phyloP scores from a whole-genome alignment of 345 rosid genomes.

The Balakata baccata region DNA sequence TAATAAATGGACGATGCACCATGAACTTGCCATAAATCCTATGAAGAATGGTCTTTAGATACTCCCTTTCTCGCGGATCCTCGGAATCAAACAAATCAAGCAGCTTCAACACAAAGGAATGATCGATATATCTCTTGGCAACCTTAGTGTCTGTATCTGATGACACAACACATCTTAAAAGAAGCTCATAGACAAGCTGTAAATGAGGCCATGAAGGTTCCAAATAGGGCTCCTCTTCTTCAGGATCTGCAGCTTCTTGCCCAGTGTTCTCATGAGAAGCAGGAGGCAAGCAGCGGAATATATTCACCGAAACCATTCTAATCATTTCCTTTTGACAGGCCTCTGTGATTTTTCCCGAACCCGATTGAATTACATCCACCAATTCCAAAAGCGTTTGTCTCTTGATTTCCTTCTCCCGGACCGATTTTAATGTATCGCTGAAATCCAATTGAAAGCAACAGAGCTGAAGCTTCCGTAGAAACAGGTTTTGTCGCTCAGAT shows the following conservation, averaged over 20 bases:
- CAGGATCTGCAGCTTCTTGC: slow-evolving; percentile 65
- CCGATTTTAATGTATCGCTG: slow-evolving; percentile 44
- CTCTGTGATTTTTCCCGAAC: slow-evolving; percentile 64
- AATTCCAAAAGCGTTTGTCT: slow-evolving; percentile 73
- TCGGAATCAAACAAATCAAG: slow-evolving; percentile 83
- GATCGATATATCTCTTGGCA: slow-evolving; percentile 75
- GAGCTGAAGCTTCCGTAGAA: slow-evolving; percentile 65
- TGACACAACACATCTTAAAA: slow-evolving; percentile 69
- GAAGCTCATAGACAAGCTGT: slow-evolving; percentile 75
- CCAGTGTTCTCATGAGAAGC: slow-evolving; percentile 77
- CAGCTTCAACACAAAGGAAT: slow-evolving; percentile 65
- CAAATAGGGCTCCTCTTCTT: slow-evolving; percentile 79
- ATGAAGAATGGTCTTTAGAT: slow-evolving; percentile 78
- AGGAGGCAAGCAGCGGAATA: slow-evolving; percentile 75
- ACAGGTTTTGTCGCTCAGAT: slow-evolving; percentile 58
- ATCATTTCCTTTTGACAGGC: slow-evolving; percentile 79
- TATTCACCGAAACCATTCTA: slow-evolving; percentile 57
- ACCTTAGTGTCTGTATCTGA: slow-evolving; percentile 76
- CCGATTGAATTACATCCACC: slow-evolving; percentile 74
- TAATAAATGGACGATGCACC: slow-evolving; percentile 84
- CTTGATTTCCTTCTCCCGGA: slow-evolving; percentile 78
- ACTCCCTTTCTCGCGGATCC: slow-evolving; percentile 82
- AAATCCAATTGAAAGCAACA: slow-evolving; percentile 86
- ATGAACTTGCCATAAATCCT: slow-evolving; percentile 89
- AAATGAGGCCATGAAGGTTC: slow-evolving; percentile 93